Base-by-base conservation (phyloP, 2,329 filamentous ascomycete genomes). In the Cladosporium sp. region DNA sequence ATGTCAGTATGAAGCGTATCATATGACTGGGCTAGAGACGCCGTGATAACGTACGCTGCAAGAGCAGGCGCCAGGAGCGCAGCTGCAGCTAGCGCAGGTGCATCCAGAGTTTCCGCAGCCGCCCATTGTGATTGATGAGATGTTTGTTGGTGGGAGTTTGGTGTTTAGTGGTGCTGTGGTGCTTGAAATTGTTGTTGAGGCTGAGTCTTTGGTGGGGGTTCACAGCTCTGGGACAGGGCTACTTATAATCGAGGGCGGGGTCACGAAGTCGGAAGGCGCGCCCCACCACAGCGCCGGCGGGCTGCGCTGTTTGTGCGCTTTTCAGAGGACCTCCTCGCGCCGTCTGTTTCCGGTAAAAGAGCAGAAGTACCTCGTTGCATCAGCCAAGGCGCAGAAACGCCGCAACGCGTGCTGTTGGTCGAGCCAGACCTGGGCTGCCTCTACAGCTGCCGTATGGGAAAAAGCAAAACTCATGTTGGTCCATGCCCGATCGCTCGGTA, bases 81-180 rank as follows among this genome's bases (percentile, higher is more conserved):
- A 70, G 54, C 60, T 55, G 69, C 67, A 69, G 59, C 61, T 64
- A 60, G 64, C 59, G 68, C 68, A 70, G 28, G 67, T 64, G 68
- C 68, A 70, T 49, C 62, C 63, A 45, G 67, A 59, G 65, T 70
- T 70, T 45, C 68, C 69, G 61, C 69, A 71, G 67, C 68, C 68
- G 59, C 65, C 67, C 69, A 71, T 71, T 55, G 59, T 69, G 65
- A 60, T 59, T 55, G 58, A 55, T 61, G 42, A 30, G 47, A 52
- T 43, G 56, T 12, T 58, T 60, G 49, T 47, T 58, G 39, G 40
- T 43, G 45, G 15, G 28, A 14, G 36, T 40, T 58, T 22, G 51
- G 52, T 61, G 20, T 47, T 28, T 38, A 47, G 38, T n/a, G n/a
- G n/a, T n/a, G n/a, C n/a, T n/a, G 45, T 58, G 34, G 30, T 51